Evolutionary conservation across 2,329 filamentous ascomycete species (phyloP), one percentile per base, ranked within the genome.

Genomic region (Neonectria magnoliae): DNA sequence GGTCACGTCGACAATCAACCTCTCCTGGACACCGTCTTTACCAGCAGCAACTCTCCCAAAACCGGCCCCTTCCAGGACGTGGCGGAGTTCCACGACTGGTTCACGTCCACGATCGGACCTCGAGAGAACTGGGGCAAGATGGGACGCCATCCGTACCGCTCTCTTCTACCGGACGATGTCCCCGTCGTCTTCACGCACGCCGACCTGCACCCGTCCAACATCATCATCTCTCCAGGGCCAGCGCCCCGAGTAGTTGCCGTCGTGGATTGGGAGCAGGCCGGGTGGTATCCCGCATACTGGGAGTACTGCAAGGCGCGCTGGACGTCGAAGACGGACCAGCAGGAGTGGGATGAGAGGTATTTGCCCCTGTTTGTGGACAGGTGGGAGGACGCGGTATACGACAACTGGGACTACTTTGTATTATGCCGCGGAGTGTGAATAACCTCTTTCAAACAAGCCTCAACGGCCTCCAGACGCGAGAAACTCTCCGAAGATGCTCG

Each of bases 261-360:
- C 11, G 62, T 76, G n/a, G 75, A 78, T 25, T 77, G 74, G 72
- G 70, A 67, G 22, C 72, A 75, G 51, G 67, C 76, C 13, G 76
- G 76, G 2, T 78, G 75, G 74, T 78, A 77, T 66, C 76, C 77
- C 5, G 68, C 65, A 22, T 77, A 78, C 55, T 78, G 76, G 76
- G 76, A 78, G 64, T 75, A 70, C 58, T 75, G 68, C 38, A 78
- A 77, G 66, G 67, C 68, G 25, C 70, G 71, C 29, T 77, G 22
- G 62, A 62, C 36, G 29, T 59, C 27, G 66, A 56, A 16, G 33
- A 5, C 7, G 1, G 20, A 72, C n/a, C 62, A 75, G 38, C 73
- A 76, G 51, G 76, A 79, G 66, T 79, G 76, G 75, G 55, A 66
- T 6, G 67, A 52, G 1, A 74, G 61, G 36, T 78, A 77, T 57